Percentiles rank a stretch among this genome's conserved stretches.
Evolutionary conservation across 352 stramenopile genomes (phyloP).

Genomic region (Globisporangium perplexum): DNA sequence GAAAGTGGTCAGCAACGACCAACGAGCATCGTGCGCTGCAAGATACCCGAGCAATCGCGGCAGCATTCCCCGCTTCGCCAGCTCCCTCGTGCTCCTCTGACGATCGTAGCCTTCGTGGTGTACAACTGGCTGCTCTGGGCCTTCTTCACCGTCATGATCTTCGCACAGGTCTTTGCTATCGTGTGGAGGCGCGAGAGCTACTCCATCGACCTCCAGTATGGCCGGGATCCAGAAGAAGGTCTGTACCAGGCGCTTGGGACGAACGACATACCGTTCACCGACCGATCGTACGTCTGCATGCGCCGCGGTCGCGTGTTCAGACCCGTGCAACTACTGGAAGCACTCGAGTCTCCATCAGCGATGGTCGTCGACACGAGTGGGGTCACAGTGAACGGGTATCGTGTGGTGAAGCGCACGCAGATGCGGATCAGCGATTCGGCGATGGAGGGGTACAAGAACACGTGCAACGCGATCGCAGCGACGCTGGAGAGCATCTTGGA

Average conservation of each 20-base stretch:
- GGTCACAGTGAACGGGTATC: slow-evolving; percentile 18
- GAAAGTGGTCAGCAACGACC: too few relatives aligned
- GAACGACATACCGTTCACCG: slow-evolving; percentile 43
- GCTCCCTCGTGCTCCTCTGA: background rate
- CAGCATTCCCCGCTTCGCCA: too few relatives aligned
- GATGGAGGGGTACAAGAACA: background rate
- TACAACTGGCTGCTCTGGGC: slow-evolving; percentile 30
- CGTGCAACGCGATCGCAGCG: slow-evolving; percentile 8
- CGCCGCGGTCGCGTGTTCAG: slow-evolving; percentile 17
- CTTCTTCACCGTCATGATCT: slow-evolving; percentile 20
- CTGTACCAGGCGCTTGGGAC: slow-evolving; percentile 17
- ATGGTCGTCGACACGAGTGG: slow-evolving; percentile 14
- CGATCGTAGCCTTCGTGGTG: slow-evolving; percentile 6
- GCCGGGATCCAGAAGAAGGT: slow-evolving; percentile 4
- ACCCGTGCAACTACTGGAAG: slow-evolving; percentile 21
- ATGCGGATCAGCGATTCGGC: background rate
- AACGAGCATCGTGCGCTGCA: too few relatives aligned
- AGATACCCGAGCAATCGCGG: too few relatives aligned
- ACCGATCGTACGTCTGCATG: slow-evolving; percentile 33
- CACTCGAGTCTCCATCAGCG: background rate
- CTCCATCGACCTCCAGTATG: background rate
- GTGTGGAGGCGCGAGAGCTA: slow-evolving; percentile 17
- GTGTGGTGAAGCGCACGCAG: slow-evolving; percentile 13
- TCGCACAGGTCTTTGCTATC: slow-evolving; percentile 24
- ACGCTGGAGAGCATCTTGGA: slow-evolving; percentile 19